Base-by-base conservation (phyloP, 768 basidiomycete genomes). In the Boletus rubescentipes region DNA sequence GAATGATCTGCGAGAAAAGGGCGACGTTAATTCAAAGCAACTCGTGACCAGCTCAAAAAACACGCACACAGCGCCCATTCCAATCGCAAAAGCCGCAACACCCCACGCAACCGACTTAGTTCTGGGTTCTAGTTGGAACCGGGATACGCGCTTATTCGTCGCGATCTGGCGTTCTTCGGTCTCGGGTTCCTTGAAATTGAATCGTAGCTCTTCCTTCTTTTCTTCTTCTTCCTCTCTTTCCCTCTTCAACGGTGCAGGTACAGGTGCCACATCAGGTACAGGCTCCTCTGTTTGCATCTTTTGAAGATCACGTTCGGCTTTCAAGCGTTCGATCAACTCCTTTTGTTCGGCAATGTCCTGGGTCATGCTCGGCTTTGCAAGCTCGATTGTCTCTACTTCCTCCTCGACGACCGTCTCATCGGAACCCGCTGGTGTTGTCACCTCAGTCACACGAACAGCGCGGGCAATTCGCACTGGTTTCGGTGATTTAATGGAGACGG, bases 51-150 rank as follows among this genome's bases (percentile, higher is more conserved):
- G 5, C 26, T 9, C 26, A 16, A 55, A 42, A n/a, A 53, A 31
- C 4, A 84, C 87, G 73, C 63, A 93, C 90, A 88, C 80, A 57
- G 90, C 91, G 46, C 89, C 82, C 68, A 89, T 74, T 29, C 91
- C 91, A 46, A 92, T 75, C 35, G 89, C 90, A 71, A 96, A 95
- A 18, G 88, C 87, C 35, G 89, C 78, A 18, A 88, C 76, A 35
- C 92, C 92, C 91, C 91, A 94, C 3, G 87, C 89, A 49, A 87
- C 76, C 34, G 85, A 84, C 71, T 87, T 89, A 61, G 82, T 80
- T 64, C 83, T 80, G 11, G 91, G 85, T 59, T 85, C 79, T 58
- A 86, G 66, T 43, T 75, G 66, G 68, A 81, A 80, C 54, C 81
- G 68, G 30, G 77, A 71, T 46, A 85, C 76, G 42, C 91, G 80